These are phyloP conservation scores for Erigeron canadensis DNA, from an alignment of 129 eudicot species.

Conservation along the genomic window DNA sequence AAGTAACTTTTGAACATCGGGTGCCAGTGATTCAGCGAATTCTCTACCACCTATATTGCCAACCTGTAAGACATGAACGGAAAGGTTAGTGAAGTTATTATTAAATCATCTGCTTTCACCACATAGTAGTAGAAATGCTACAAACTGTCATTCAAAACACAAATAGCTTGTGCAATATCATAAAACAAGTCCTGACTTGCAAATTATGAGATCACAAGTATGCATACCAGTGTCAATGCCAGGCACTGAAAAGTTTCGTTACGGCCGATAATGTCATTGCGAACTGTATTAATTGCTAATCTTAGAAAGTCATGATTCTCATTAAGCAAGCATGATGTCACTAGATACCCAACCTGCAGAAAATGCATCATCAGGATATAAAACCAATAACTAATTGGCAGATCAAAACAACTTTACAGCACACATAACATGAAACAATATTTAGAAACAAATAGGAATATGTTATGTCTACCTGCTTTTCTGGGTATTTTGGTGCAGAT, in stretches of 20 bases:
- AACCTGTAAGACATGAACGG: slow-evolving; percentile 49
- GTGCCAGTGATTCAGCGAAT: slow-evolving; percentile 95
- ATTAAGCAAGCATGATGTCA: slow-evolving; percentile 87
- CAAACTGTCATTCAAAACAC: background rate
- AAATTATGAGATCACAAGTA: slow-evolving; percentile 1
- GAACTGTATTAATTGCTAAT: slow-evolving; percentile 93
- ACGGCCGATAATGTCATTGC: slow-evolving; percentile 97
- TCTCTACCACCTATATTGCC: slow-evolving; percentile 99
- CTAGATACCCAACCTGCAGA: slow-evolving; percentile 94
- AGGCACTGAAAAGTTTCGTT: slow-evolving; percentile 98
- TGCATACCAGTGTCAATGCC: slow-evolving; percentile 89
- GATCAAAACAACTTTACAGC: slow-evolving; percentile 3
- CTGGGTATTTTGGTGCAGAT: slow-evolving; percentile 99
- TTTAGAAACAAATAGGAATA: background rate
- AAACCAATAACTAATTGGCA: background rate
- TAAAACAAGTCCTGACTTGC: background rate
- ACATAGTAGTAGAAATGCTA: too few species aligned
- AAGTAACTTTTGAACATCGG: slow-evolving; percentile 96
- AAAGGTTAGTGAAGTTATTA: background rate
- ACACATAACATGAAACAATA: slow-evolving; percentile 8
- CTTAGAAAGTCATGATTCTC: slow-evolving; percentile 96
- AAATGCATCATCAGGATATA: slow-evolving; percentile 14
- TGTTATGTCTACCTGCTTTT: slow-evolving; percentile 74
- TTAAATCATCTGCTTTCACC: too few species aligned
- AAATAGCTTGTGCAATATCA: background rate